phyloP scores from a whole-genome alignment of 441 rosid species.

The Pelargonium fulgidum region DNA sequence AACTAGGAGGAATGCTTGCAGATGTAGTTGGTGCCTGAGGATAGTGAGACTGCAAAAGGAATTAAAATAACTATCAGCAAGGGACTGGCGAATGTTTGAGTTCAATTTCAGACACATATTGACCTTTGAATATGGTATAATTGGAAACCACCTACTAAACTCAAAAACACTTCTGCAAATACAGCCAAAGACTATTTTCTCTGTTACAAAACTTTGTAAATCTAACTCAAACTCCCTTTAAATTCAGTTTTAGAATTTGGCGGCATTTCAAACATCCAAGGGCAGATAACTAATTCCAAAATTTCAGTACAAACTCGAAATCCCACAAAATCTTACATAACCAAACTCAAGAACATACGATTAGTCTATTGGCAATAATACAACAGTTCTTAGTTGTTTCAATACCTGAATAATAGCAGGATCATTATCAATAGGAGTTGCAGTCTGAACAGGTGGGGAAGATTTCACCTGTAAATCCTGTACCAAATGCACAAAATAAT shows the following conservation, averaged over 20 bases:
- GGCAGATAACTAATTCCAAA: not conserved
- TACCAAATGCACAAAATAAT: not conserved
- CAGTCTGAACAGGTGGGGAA: conserved; percentile 16
- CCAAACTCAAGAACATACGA: not conserved
- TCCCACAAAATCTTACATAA: not conserved
- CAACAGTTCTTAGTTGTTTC: not conserved
- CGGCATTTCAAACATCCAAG: not conserved
- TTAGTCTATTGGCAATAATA: not conserved
- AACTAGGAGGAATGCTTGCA: conserved; percentile 16
- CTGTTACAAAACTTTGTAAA: not conserved
- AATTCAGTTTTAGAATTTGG: conserved; percentile 1
- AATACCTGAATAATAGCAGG: conserved; percentile 26
- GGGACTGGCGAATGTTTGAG: not conserved
- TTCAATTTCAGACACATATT: not conserved
- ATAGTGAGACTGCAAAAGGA: conserved; percentile 20
- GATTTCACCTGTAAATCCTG: conserved; percentile 27
- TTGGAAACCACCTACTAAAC: not conserved
- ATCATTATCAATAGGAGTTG: conserved; percentile 20
- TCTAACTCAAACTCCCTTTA: not conserved
- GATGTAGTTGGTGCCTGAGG: conserved; percentile 13
- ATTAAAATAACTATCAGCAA: not conserved
- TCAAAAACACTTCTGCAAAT: not conserved
- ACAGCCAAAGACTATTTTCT: not conserved
- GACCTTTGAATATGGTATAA: no score
- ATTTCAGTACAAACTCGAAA: not conserved